Evolutionary conservation across 768 basidiomycete genomes (phyloP).

Genomic region (Leucosporidium creatinivorum): DNA sequence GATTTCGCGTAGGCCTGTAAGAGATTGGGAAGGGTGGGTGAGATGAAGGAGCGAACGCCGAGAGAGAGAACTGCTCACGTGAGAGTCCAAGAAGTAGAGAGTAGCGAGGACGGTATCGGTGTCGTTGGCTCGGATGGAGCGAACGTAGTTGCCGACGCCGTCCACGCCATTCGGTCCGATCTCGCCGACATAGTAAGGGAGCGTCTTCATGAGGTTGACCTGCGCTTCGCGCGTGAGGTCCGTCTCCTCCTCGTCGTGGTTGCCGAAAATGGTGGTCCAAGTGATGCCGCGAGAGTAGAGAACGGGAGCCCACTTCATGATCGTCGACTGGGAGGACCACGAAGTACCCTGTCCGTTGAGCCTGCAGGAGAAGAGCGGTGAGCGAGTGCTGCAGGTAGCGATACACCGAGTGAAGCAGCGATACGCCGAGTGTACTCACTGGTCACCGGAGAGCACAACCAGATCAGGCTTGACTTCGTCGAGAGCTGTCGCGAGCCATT

Average conservation of each 20-base stretch:
- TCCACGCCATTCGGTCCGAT: slow-evolving; percentile 74
- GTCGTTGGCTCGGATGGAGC: slow-evolving; percentile 21
- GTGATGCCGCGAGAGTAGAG: slow-evolving; percentile 70
- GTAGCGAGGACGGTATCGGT: slow-evolving; percentile 29
- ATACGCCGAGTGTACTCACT: slow-evolving; percentile 41
- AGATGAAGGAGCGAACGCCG: neutral
- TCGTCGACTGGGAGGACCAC: slow-evolving; percentile 79
- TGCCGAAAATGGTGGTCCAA: slow-evolving; percentile 90
- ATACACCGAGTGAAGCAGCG: neutral
- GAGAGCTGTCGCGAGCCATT: slow-evolving; percentile 62
- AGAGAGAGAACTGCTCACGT: slow-evolving; percentile 4
- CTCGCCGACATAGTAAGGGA: slow-evolving; percentile 80
- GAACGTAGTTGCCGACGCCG: slow-evolving; percentile 76
- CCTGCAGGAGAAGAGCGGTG: slow-evolving; percentile 2
- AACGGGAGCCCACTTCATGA: slow-evolving; percentile 77
- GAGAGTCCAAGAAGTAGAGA: slow-evolving; percentile 38
- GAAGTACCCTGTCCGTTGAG: slow-evolving; percentile 83
- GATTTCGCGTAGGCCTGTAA: slow-evolving; percentile 9
- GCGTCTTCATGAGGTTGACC: slow-evolving; percentile 54
- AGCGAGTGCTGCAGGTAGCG: neutral
- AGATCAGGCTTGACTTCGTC: slow-evolving; percentile 80
- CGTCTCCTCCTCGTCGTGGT: slow-evolving; percentile 74
- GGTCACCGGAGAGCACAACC: slow-evolving; percentile 87
- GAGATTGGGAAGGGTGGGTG: neutral
- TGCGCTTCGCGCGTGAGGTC: slow-evolving; percentile 60